Evolutionary conservation across 331 rosid genomes (phyloP), one percentile per base, ranked within the genome.

Genomic region (Erythrophleum ivorense): DNA sequence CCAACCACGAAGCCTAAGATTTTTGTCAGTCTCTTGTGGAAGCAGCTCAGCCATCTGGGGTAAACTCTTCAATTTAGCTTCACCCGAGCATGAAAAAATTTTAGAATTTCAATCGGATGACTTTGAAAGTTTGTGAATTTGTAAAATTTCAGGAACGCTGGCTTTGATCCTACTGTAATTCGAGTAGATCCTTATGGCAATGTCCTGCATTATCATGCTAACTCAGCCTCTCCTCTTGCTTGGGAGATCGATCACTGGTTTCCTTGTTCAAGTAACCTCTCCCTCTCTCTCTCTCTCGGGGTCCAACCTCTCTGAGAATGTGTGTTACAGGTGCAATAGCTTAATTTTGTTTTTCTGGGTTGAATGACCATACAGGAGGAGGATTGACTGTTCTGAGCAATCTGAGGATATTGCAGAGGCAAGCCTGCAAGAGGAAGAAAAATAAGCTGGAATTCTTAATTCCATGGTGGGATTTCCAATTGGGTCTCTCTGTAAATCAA

Each of bases 191-290:
- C 81, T 3, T 90, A 91, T 55, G 98, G 99, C 45, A 96, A 96
- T 86, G 99, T 96, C 9, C 88, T 96, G 7, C 89, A 96, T 80
- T 96, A 82, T 84, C 97, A 94, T 75, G 99, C 99, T 7, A 98
- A 96, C 75, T 91, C 98, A 16, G 92, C 94, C 4, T 96, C 99
- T 80, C 97, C 99, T 62, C 91, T 96, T 38, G 95, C 99, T 84
- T 96, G 99, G 99, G 98, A 94, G 19, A 81, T 96, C 18, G 97
- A 96, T 88, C 99, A 96, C 50, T 96, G 98, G 97, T 96, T 96
- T 89, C 99, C 99, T 78, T 89, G 94, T 89, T 92, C 98, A 88
- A 94, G 97, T 96, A 78, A 71, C 85, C 15, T 36, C 49, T 59
- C 70, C 74, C 60, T 59, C 80, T 71, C 71, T 57, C 66, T 69